Evolutionary conservation across 169 alveolate genomes (phyloP).

Genomic region (Plasmodium gonderi): DNA sequence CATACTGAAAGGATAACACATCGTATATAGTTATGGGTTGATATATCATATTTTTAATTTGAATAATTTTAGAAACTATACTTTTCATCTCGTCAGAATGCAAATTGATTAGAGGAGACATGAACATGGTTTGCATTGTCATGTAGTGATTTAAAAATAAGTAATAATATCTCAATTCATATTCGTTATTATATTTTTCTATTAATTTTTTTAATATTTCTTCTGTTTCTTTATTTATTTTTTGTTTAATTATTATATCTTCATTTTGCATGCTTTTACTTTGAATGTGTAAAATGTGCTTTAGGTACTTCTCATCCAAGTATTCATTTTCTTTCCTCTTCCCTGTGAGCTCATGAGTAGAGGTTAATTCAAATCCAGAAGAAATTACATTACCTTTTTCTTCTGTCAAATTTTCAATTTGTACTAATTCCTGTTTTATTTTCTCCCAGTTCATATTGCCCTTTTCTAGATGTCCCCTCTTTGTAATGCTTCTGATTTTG

Average conservation of each 20-base stretch:
- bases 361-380: not conserved
- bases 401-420: slow-evolving; percentile 1
- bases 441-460: not conserved
- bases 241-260: slow-evolving; percentile 23
- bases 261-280: slow-evolving; percentile 13
- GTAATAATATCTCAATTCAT: slow-evolving; percentile 47
- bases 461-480: not conserved
- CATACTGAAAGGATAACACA: slow-evolving; percentile 38
- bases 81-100: slow-evolving; percentile 25
- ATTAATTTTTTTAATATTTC: not conserved
- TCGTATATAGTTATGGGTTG: slow-evolving; percentile 48
- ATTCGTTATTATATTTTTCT: slow-evolving; percentile 43
- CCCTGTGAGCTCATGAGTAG: not conserved
- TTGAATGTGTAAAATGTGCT: not conserved
- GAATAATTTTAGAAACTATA: slow-evolving; percentile 15
- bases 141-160: slow-evolving; percentile 38
- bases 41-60: slow-evolving; percentile 17
- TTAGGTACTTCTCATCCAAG: slow-evolving; percentile 6
- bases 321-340: not conserved
- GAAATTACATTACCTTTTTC: not conserved
- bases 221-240: slow-evolving; percentile 17
- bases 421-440: slow-evolving; percentile 5
- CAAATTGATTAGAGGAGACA: slow-evolving; percentile 21
- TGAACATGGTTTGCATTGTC: slow-evolving; percentile 57
- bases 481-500: not conserved